Evolutionary conservation across 208 protist genomes (phyloP).

Genomic region (Blastocrithidia nonstop): DNA sequence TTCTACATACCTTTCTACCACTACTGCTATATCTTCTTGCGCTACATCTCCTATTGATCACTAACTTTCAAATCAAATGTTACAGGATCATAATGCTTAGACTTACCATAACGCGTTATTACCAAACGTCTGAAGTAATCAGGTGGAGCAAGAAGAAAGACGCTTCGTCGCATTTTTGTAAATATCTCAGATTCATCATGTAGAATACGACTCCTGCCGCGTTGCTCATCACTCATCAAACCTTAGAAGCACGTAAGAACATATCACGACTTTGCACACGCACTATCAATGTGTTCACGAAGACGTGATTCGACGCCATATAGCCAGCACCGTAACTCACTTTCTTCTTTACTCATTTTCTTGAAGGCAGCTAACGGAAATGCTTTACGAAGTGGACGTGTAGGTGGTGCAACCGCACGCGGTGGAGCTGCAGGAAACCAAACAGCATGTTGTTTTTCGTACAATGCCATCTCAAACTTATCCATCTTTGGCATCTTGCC

Average conservation of each 20-base stretch:
- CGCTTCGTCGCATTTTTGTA: conserved; percentile 14
- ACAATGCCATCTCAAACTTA: conserved; percentile 10
- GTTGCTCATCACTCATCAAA: conserved; percentile 11
- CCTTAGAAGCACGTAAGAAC: conserved; percentile 23
- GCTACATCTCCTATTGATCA: conserved; percentile 16
- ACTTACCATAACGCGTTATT: conserved; percentile 22
- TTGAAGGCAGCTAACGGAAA: conserved; percentile 33
- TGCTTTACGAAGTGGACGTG: conserved; percentile 13
- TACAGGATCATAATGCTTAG: neutral
- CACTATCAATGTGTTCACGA: conserved; percentile 26
- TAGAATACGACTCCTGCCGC: conserved; percentile 21
- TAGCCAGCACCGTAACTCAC: conserved; percentile 53
- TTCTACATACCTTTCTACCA: conserved; percentile 16
- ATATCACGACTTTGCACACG: conserved; percentile 25
- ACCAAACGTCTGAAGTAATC: conserved; percentile 45
- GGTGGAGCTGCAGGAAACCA: conserved; percentile 31
- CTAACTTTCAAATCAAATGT: conserved; percentile 14
- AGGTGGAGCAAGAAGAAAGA: conserved; percentile 35
- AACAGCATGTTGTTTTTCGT: conserved; percentile 23
- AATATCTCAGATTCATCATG: conserved; percentile 32
- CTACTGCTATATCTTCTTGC: conserved; percentile 12
- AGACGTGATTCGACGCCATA: conserved; percentile 32
- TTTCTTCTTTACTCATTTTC: conserved; percentile 35
- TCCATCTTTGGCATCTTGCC: conserved; percentile 11
- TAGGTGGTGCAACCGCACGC: conserved; percentile 9